Conservation (phyloP, 306 rosid genomes). For the Morella rubra region DNA sequence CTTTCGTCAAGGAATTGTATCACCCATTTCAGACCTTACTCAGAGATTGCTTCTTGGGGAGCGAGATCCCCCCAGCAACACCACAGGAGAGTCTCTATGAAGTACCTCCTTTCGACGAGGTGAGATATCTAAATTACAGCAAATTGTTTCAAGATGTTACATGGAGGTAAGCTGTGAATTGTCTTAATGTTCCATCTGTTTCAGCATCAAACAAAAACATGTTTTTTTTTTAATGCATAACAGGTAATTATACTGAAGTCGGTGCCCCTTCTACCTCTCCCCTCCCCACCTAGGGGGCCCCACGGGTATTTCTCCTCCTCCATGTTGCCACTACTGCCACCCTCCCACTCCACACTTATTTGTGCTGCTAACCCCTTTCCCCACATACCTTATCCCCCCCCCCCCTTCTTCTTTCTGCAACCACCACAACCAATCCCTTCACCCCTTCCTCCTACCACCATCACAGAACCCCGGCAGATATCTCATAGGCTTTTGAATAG, state of each 20-base stretch:
- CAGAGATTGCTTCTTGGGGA: constrained; percentile 95
- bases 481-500: background rate
- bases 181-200: background rate
- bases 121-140: constrained; percentile 28
- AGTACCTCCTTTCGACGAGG: constrained; percentile 98
- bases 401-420: too few relatives aligned
- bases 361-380: background rate
- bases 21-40: constrained; percentile 92
- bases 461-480: background rate
- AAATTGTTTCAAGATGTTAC: constrained; percentile 1
- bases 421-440: background rate
- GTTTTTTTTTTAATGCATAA: background rate
- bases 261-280: background rate
- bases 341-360: background rate
- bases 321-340: background rate
- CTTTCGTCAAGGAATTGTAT: constrained; percentile 81
- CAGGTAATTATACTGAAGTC: background rate
- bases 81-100: constrained; percentile 78
- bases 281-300: background rate
- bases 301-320: background rate
- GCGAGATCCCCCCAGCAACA: constrained; percentile 84
- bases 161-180: background rate
- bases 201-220: background rate
- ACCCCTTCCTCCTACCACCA: background rate
- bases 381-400: background rate